Evolutionary conservation across 2,329 filamentous ascomycete species (phyloP), one percentile per base, ranked within the genome.

Genomic region (Venturia nashicola): DNA sequence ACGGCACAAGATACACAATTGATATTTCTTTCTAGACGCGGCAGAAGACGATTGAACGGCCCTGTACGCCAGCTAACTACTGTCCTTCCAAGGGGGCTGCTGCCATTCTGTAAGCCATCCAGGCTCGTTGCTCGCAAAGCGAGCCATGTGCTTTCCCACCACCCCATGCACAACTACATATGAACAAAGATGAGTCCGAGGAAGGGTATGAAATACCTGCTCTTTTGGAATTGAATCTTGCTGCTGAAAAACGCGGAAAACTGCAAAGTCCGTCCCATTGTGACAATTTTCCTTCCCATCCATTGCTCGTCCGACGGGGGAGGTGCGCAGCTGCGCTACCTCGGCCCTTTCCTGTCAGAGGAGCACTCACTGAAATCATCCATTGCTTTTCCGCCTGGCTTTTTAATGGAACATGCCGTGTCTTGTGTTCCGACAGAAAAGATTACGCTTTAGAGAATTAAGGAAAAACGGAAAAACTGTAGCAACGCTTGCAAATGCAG

Each of bases 401-500:
- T 57, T 2, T 14, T 57, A 5, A 57, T 57, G 39, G 14, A 27
- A 57, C 51, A 57, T 57, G 32, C 51, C 51, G 5, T 57, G 32
- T 57, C 16, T 36, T 63, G 61, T 63, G 34, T 63, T 63, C 51
- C 51, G 14, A 63, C 61, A 63, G 36, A 63, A 39, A 51, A 59
- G 42, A 63, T 55, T 42, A 42, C 59, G 59, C 59, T 60, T 60
- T 40, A 63, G 11, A 39, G 12, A 62, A 62, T 62, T 54, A 62
- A 55, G 27, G 23, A 44, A 57, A 51, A n/a, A 57, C 55, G 27
- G 23, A 44, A 57, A 51, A n/a, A 43, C 55, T 12, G 39, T 23
- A 23, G 36, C 61, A 59, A 63, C 61, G 61, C 61, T 63, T 63
- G 34, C 46, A 63, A 55, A 63, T 63, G 61, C 61, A 63, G 34